Conservation (phyloP, 768 basidiomycete genomes). For the Pleurotus tuber-regium region DNA sequence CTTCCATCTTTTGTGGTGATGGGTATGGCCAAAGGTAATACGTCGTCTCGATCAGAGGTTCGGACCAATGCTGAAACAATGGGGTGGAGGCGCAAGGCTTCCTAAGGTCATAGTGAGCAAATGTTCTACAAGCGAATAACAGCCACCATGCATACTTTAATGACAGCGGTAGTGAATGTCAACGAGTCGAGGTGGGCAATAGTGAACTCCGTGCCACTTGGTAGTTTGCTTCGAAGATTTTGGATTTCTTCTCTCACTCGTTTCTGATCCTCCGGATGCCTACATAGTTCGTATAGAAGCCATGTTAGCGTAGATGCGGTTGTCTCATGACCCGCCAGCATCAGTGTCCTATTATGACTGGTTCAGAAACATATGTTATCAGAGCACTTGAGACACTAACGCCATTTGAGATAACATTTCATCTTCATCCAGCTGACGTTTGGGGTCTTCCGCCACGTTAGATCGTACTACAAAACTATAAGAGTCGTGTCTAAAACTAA, state of each 20-base stretch:
- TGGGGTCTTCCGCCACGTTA: conserved; percentile 15
- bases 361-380: background rate
- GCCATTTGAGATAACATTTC: conserved; percentile 27
- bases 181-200: background rate
- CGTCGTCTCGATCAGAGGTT: conserved; percentile 27
- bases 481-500: too few relatives aligned
- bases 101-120: conserved; percentile 13
- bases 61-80: conserved; percentile 25
- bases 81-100: conserved; percentile 30
- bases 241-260: conserved; percentile 43
- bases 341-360: background rate
- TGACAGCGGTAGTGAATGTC: conserved; percentile 5
- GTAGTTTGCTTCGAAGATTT: conserved; percentile 17
- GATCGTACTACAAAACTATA: conserved; percentile 18
- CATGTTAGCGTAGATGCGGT: conserved; percentile 39
- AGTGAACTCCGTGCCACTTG: background rate
- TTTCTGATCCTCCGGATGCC: conserved; percentile 40
- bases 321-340: conserved; percentile 36
- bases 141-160: conserved; percentile 8
- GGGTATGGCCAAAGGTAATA: conserved; percentile 40
- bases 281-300: conserved; percentile 44
- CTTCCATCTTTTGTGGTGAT: conserved; percentile 31
- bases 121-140: too few relatives aligned
- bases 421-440: conserved; percentile 17
- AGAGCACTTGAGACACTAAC: conserved; percentile 10